Evolutionary conservation across 2,329 filamentous ascomycete genomes (phyloP).

Genomic region (Bipolaris bicolor): DNA sequence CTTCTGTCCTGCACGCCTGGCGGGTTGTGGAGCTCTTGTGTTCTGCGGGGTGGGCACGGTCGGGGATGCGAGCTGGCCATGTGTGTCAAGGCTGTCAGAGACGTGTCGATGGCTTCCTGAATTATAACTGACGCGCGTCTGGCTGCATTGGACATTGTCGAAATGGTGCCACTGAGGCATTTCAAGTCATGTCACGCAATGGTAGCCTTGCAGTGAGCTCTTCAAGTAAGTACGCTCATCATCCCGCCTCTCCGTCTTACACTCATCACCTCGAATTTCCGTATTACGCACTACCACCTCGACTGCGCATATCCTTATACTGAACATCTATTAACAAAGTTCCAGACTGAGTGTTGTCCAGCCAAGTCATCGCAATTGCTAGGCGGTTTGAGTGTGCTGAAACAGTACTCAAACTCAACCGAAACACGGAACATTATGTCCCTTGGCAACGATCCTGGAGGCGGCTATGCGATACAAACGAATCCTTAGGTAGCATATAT

Average conservation of each 20-base stretch:
- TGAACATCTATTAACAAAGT: not conserved
- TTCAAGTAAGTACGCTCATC: not conserved
- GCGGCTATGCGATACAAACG: conserved; percentile 4
- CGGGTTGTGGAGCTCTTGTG: conserved; percentile 22
- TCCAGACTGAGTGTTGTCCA: not conserved
- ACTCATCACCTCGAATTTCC: too few relatives aligned
- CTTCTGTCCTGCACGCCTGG: conserved; percentile 9
- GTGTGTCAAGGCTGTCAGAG: conserved; percentile 31
- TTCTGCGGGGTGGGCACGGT: conserved; percentile 16
- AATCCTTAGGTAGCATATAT: not conserved
- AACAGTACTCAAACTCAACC: conserved; percentile 36
- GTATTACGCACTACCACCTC: not conserved
- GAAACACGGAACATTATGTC: conserved; percentile 26
- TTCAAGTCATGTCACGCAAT: not conserved
- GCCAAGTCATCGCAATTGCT: conserved; percentile 3
- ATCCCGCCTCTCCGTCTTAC: not conserved
- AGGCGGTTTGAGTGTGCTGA: conserved; percentile 21
- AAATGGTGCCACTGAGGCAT: not conserved
- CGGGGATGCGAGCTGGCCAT: conserved; percentile 21
- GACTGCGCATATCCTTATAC: not conserved
- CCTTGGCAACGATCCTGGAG: conserved; percentile 6
- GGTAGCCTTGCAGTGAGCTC: not conserved
- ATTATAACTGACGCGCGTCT: conserved; percentile 23
- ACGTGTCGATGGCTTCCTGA: conserved; percentile 26
- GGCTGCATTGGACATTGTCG: not conserved